Percentiles rank a stretch among this genome's conserved stretches.
Evolutionary conservation across 163 green algal genomes (phyloP).

Genomic region (Scenedesmus sp.): DNA sequence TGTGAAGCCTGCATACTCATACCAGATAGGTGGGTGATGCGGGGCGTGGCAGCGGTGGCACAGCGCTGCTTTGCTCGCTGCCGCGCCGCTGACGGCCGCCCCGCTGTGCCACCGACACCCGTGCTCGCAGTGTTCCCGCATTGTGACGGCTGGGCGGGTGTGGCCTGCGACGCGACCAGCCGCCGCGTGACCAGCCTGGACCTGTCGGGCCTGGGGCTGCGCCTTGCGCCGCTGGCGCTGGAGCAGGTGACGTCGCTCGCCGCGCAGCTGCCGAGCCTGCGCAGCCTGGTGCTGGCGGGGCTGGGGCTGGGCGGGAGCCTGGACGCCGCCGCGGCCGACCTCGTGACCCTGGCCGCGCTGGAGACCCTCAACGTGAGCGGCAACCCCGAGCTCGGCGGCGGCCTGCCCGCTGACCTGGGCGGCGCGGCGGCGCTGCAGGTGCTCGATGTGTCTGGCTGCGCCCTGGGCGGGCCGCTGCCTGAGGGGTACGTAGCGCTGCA

Average conservation of each 20-base stretch:
- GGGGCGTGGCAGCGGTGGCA: no score
- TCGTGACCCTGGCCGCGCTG: not conserved
- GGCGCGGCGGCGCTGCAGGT: not conserved
- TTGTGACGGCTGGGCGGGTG: no score
- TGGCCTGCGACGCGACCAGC: not conserved
- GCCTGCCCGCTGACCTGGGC: not conserved
- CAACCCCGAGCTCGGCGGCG: not conserved
- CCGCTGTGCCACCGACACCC: no score
- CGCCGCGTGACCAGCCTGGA: not conserved
- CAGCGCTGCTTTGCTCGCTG: no score
- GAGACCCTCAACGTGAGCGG: not conserved
- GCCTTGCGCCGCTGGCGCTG: not conserved
- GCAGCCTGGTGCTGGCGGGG: not conserved
- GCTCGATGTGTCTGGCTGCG: conserved; percentile 1
- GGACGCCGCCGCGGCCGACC: no score
- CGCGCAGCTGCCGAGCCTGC: not conserved
- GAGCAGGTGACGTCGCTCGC: not conserved
- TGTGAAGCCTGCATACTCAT: no score
- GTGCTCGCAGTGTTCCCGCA: no score
- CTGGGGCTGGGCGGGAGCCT: not conserved
- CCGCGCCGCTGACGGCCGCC: no score
- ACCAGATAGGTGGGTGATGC: no score
- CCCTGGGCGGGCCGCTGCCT: not conserved
- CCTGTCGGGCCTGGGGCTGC: not conserved
- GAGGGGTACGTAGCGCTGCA: not conserved